Conservation (phyloP, 805 yeast species). For the Komagataella populi region DNA sequence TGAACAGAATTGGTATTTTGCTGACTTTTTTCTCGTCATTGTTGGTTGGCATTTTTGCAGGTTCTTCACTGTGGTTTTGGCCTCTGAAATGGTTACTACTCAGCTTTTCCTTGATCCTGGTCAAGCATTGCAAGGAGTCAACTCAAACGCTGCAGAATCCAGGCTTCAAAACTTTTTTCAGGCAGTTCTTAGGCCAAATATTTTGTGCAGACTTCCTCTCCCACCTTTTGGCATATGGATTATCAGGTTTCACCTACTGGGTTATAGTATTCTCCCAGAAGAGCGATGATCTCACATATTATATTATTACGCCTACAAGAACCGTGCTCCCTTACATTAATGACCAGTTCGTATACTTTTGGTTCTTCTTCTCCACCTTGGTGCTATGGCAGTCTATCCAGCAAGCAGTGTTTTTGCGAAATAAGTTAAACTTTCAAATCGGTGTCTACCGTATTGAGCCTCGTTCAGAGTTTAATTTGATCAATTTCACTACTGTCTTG, state of each 20-base stretch:
- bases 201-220: constrained; percentile 11
- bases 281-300: constrained; percentile 10
- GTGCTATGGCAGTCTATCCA: constrained; percentile 34
- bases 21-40: constrained; percentile 9
- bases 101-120: constrained; percentile 15
- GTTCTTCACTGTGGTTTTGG: constrained; percentile 8
- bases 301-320: constrained; percentile 18
- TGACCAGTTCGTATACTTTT: constrained; percentile 32
- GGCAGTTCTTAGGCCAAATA: constrained; percentile 12
- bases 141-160: constrained; percentile 13
- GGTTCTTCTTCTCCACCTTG: constrained; percentile 27
- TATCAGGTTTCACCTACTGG: constrained; percentile 10
- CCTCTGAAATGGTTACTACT: constrained; percentile 13
- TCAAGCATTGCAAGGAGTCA: constrained; percentile 15
- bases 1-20: constrained; percentile 12
- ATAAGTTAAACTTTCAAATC: constrained; percentile 33
- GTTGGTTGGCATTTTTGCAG: constrained; percentile 10
- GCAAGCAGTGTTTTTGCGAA: constrained; percentile 39
- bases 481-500: constrained; percentile 16
- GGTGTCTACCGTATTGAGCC: constrained; percentile 29
- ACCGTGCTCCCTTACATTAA: constrained; percentile 27
- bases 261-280: constrained; percentile 10
- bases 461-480: neutral
- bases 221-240: constrained; percentile 7
- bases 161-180: constrained; percentile 11